A percentile compares a stretch with the other conserved stretches of the same genome.
These are phyloP conservation scores for Raffaelea arxii DNA, from an alignment of 2,329 filamentous ascomycete genomes.

Conservation along the genomic window DNA sequence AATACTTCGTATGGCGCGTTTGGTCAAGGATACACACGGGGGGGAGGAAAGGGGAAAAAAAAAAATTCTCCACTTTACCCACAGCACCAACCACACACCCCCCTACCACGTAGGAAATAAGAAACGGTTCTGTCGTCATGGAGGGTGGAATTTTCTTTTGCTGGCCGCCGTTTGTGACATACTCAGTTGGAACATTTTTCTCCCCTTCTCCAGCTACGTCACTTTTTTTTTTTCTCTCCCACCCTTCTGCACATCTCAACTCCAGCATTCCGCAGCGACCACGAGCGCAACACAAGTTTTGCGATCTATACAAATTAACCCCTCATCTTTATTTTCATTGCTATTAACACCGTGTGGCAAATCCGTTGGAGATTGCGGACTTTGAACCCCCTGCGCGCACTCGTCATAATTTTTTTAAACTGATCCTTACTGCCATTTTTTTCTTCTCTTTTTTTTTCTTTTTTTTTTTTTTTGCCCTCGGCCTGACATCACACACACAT, in stretches of 20 bases:
- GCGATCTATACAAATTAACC: no score
- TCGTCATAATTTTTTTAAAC: no score
- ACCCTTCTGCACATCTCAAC: not conserved
- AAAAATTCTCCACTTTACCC: no score
- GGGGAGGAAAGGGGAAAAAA: no score
- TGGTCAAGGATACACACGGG: no score
- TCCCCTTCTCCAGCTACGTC: slow-evolving; percentile 17
- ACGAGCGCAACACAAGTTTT: not conserved
- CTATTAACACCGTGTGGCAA: no score
- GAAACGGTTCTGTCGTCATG: slow-evolving; percentile 6
- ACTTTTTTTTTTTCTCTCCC: slow-evolving; percentile 7
- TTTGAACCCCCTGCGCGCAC: no score
- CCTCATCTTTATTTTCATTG: slow-evolving; percentile 1
- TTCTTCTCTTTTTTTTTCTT: slow-evolving; percentile 1
- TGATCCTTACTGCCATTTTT: no score
- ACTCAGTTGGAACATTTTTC: slow-evolving; percentile 7
- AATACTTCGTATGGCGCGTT: no score
- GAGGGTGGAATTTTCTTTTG: slow-evolving; percentile 5
- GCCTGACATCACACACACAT: slow-evolving; percentile 5
- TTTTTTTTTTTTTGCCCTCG: slow-evolving; percentile 7
- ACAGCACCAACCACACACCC: not conserved
- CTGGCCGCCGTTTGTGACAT: not conserved
- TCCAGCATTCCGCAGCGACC: not conserved
- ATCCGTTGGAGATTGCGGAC: no score
- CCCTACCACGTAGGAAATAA: not conserved